Evolutionary conservation across 768 basidiomycete species (phyloP), one percentile per base, ranked within the genome.

Genomic region (Tubosaeta brunneosetosa): DNA sequence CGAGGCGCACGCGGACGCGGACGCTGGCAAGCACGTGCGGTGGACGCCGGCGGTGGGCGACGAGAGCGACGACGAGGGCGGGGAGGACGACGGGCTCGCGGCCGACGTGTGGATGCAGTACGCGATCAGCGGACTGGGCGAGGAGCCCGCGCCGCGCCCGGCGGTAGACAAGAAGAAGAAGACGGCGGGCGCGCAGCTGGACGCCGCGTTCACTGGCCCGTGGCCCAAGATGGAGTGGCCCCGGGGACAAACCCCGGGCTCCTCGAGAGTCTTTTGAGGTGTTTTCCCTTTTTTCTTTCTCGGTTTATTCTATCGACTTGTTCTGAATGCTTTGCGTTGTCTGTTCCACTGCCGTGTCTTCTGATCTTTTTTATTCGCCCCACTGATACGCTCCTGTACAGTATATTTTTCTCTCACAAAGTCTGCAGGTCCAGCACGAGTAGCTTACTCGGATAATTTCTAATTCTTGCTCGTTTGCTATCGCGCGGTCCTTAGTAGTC

Each of bases 141-240:
- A 51, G 34, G 54, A 48, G 17, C 44, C 59, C 25, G 12, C 10
- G 16, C 40, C 44, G 40, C 47, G 29, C 29, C 29, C 29, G 2
- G 29, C 29, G 29, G 29, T 29, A 29, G 29, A 29, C 29, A 29
- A 63, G 57, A 60, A 60, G 57, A 55, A 53, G 57, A 32, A 44
- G 54, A 49, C 50, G 31, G 43, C 49, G 2, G 9, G 29, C 29
- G 29, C 29, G 29, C 29, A 29, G 29, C 29, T 29, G 29, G 29
- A 29, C 29, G 64, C 66, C 53, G 61, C 58, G 51, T 12, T 60
- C 33, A 43, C 61, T 44, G 67, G 63, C 27, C 67, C 61, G 34
- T 67, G 67, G 67, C 69, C 67, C 47, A 71, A 68, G 62, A 65
- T 71, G 69, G 67, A 69, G 60, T 69, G 67, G 67, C 56, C 66